Conservation (phyloP, 345 rosid genomes). For the Salix dunnii region DNA sequence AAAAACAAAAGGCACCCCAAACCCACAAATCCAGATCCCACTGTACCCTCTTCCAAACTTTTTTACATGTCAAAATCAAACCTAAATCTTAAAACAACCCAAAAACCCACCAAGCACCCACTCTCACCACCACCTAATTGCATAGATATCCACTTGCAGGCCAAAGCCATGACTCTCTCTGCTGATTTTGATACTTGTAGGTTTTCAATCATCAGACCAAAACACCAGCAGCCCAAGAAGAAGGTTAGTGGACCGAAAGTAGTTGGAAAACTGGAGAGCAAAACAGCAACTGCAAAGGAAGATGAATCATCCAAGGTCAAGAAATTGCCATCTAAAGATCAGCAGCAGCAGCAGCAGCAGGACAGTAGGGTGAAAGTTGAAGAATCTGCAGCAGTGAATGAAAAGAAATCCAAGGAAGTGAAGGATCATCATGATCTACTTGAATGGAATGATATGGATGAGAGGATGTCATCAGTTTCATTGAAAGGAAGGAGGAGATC, state of each 20-base stretch:
- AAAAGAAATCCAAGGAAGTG: conserved; percentile 10
- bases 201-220: conserved; percentile 23
- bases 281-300: neutral
- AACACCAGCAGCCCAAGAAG: conserved; percentile 8
- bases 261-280: conserved; percentile 10
- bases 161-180: conserved; percentile 47
- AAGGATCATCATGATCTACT: conserved; percentile 21
- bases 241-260: conserved; percentile 8
- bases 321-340: conserved; percentile 20
- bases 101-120: conserved; percentile 22
- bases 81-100: conserved; percentile 23
- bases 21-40: conserved; percentile 12
- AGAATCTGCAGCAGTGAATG: conserved; percentile 8
- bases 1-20: conserved; percentile 14
- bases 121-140: conserved; percentile 5
- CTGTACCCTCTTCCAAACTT: neutral
- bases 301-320: conserved; percentile 16
- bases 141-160: conserved; percentile 40
- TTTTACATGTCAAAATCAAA: conserved; percentile 8
- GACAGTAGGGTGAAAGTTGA: conserved; percentile 24
- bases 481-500: conserved; percentile 49
- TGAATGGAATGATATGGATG: conserved; percentile 27
- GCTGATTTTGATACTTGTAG: conserved; percentile 45
- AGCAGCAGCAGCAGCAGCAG: neutral
- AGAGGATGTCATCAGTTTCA: conserved; percentile 27